Evolutionary conservation across 2,329 filamentous ascomycete genomes (phyloP), one percentile per base, ranked within the genome.

Genomic region (Hortaea sp.): DNA sequence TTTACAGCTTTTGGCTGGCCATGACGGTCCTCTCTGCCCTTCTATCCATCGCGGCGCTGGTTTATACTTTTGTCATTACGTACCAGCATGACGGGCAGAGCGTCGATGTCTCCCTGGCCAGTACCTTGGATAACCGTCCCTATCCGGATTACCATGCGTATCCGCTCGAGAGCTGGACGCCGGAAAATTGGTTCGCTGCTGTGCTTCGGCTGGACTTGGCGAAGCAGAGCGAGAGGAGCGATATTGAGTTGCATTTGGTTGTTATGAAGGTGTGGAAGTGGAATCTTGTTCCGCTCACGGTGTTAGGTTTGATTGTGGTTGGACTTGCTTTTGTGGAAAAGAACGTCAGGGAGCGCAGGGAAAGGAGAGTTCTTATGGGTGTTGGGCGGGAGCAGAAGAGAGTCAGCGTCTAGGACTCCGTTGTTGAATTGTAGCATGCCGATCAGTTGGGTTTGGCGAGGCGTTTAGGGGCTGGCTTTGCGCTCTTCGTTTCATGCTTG

Each of bases 221-320:
- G 20, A 39, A 34, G 20, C 31, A 28, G 7, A 44, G 41, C 11
- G 52, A 57, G 35, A 35, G 51, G 4, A 43, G 44, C 5, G 49
- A 58, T 13, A 55, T 61, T n/a, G 6, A 42, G 1, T 12, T 27
- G 5, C 53, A 54, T 20, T 30, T 59, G 28, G 38, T 28, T 10
- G 43, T 58, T 35, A 60, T 60, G 54, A 44, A 52, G 35, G 58
- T 42, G 3, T 62, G 60, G 59, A 52, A 50, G 32, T 61, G 57
- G 57, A 62, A 62, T 46, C 41, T 61, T n/a, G 53, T 62, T 10
- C 57, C 57, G 12, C 42, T 62, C 46, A 53, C 57, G 41, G 35
- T 61, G 3, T 37, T 60, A 11, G 53, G 56, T 3, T 5, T 58
- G 11, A 41, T 45, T 1, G 49, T 60, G 1, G 44, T 32, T 20